These are phyloP conservation scores for Calonectria pseudoturangicola DNA, from an alignment of 2,329 filamentous ascomycete species.

Conservation along the genomic window DNA sequence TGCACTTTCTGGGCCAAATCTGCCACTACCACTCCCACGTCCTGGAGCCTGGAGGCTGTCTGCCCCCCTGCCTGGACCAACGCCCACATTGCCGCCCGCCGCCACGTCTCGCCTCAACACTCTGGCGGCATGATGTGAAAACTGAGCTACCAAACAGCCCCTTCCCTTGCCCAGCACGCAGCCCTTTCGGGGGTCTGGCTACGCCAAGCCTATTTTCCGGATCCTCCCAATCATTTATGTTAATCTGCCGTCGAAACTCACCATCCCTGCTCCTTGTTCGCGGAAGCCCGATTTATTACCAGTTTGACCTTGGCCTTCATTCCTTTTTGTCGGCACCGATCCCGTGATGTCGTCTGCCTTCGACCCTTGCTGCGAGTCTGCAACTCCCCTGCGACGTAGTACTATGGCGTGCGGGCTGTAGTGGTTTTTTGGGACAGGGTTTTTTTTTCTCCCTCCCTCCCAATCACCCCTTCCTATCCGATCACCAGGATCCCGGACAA, in stretches of 20 bases:
- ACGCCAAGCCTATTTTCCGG: slow-evolving; percentile 38
- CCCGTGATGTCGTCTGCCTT: slow-evolving; percentile 40
- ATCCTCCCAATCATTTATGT: slow-evolving; percentile 42
- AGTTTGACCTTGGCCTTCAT: slow-evolving; percentile 40
- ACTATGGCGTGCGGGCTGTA: slow-evolving; percentile 23
- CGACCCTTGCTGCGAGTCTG: slow-evolving; percentile 22
- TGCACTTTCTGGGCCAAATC: slow-evolving; percentile 33
- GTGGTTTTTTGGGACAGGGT: not conserved
- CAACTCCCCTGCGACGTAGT: slow-evolving; percentile 17
- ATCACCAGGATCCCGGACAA: not conserved
- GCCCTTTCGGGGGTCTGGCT: slow-evolving; percentile 46
- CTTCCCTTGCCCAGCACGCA: slow-evolving; percentile 21
- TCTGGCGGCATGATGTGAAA: slow-evolving; percentile 28
- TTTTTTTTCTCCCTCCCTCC: not conserved
- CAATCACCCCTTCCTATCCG: not conserved
- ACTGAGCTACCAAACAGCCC: slow-evolving; percentile 21
- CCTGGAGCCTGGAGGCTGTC: slow-evolving; percentile 25
- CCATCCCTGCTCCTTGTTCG: slow-evolving; percentile 47
- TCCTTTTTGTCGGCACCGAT: slow-evolving; percentile 40
- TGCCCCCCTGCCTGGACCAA: slow-evolving; percentile 36
- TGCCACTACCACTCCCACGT: slow-evolving; percentile 29
- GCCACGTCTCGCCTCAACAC: slow-evolving; percentile 49
- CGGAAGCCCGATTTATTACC: slow-evolving; percentile 29
- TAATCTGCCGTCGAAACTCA: slow-evolving; percentile 45
- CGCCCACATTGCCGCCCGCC: slow-evolving; percentile 48